phyloP scores from a whole-genome alignment of 2,329 filamentous ascomycete genomes.

The Cladorrhinum sp. region DNA sequence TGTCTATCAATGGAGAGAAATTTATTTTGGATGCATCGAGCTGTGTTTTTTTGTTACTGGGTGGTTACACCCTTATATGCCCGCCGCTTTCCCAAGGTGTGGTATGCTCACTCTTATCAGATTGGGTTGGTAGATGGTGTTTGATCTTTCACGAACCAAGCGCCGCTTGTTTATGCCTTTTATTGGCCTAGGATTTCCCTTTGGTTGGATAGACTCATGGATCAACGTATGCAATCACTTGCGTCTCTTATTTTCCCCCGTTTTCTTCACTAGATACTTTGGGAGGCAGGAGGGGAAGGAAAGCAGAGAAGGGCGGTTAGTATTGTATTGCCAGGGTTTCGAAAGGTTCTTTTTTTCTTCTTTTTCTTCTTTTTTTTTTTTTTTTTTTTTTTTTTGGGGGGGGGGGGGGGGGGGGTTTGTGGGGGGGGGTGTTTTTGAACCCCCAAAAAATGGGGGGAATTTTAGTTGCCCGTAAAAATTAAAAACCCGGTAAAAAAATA shows the following conservation, averaged over 20 bases:
- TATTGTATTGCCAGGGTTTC: conserved; percentile 11
- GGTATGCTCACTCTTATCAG: too few species aligned
- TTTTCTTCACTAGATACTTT: not conserved
- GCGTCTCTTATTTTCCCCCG: not conserved
- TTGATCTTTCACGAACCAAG: not conserved
- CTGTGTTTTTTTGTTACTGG: not conserved
- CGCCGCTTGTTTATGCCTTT: not conserved
- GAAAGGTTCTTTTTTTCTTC: not conserved
- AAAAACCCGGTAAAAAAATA: too few species aligned
- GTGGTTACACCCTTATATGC: too few species aligned
- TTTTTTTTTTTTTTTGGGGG: too few species aligned
- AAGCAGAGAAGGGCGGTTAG: not conserved
- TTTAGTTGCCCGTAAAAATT: too few species aligned
- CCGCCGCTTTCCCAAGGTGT: too few species aligned
- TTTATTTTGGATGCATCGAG: too few species aligned
- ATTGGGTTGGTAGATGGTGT: too few species aligned
- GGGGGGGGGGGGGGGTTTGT: too few species aligned
- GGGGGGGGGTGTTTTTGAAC: too few species aligned
- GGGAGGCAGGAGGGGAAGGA: not conserved
- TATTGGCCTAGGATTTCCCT: not conserved
- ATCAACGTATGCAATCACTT: not conserved
- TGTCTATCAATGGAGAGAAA: not conserved
- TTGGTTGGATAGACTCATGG: not conserved
- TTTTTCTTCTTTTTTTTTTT: not conserved
- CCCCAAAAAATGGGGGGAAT: too few species aligned